Evolutionary conservation across 305 asterid genomes (phyloP).

Genomic region (Andrographis paniculata): DNA sequence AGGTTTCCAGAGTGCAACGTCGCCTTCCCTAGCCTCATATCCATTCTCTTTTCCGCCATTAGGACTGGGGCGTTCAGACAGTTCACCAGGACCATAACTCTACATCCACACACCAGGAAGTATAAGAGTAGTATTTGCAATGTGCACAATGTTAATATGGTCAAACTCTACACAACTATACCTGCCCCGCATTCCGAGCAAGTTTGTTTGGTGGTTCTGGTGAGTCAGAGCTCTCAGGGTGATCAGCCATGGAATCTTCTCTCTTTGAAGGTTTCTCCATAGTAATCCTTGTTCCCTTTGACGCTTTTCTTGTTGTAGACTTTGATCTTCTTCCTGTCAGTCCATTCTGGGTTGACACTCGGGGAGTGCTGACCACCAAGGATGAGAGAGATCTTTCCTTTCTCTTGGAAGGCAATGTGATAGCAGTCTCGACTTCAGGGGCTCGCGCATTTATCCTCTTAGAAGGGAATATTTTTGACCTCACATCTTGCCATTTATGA

Average conservation of each 20-base stretch:
- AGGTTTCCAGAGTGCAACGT: slow-evolving; percentile 87
- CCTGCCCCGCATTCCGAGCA: slow-evolving; percentile 63
- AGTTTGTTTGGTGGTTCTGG: slow-evolving; percentile 55
- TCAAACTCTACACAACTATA: slow-evolving; percentile 23
- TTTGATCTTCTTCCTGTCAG: slow-evolving; percentile 85
- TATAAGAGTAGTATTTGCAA: slow-evolving; percentile 3
- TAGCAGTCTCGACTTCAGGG: slow-evolving; percentile 57
- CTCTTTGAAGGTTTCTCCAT: slow-evolving; percentile 64
- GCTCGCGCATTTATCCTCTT: slow-evolving; percentile 63
- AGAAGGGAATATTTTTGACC: slow-evolving; percentile 81
- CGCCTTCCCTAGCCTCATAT: slow-evolving; percentile 55
- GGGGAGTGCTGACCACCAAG: slow-evolving; percentile 87
- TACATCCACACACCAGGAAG: slow-evolving; percentile 29
- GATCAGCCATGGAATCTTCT: slow-evolving; percentile 58
- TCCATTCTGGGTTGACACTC: slow-evolving; percentile 78
- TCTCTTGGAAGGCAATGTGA: slow-evolving; percentile 71
- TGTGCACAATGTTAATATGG: not conserved
- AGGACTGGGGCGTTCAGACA: slow-evolving; percentile 34
- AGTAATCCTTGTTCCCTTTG: slow-evolving; percentile 62
- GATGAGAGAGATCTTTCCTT: slow-evolving; percentile 96
- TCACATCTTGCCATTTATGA: slow-evolving; percentile 81
- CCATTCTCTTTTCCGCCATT: slow-evolving; percentile 46
- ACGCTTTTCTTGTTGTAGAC: slow-evolving; percentile 62
- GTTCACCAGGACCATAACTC: slow-evolving; percentile 61
- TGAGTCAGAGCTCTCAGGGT: slow-evolving; percentile 70